Conservation (phyloP, 176 grass and related monocot genomes). For the Luzula sylvatica region DNA sequence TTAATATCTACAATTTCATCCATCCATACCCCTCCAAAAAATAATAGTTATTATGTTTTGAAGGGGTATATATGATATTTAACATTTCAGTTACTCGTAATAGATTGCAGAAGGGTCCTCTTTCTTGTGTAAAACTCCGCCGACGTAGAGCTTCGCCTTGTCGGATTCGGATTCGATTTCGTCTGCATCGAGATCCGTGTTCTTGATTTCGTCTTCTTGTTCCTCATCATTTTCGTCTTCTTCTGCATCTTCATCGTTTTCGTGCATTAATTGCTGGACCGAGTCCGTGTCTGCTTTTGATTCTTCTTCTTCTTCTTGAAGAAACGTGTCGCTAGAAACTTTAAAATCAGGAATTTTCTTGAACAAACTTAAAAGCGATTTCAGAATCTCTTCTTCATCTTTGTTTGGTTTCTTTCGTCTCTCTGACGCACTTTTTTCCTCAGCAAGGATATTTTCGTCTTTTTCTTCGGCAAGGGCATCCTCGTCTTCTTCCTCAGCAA, state of each 20-base stretch:
- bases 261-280: slow-evolving; percentile 11
- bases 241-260: slow-evolving; percentile 15
- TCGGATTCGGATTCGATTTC: slow-evolving; percentile 39
- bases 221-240: slow-evolving; percentile 27
- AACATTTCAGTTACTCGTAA: slow-evolving; percentile 14
- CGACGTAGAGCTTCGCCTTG: slow-evolving; percentile 67
- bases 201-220: slow-evolving; percentile 18
- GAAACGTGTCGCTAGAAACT: too few relatives aligned
- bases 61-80: too few relatives aligned
- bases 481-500: slow-evolving; percentile 17
- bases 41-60: too few relatives aligned
- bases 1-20: too few relatives aligned
- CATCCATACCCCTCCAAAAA: too few relatives aligned
- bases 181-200: slow-evolving; percentile 43
- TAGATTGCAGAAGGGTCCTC: slow-evolving; percentile 33
- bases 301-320: too few relatives aligned
- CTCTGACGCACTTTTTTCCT: slow-evolving; percentile 9
- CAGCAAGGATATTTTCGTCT: slow-evolving; percentile 4
- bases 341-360: slow-evolving; percentile 18
- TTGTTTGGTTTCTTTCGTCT: neutral
- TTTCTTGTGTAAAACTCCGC: slow-evolving; percentile 86
- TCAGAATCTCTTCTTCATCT: neutral
- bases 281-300: slow-evolving; percentile 12
- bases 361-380: neutral
- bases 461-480: slow-evolving; percentile 26